Percentiles rank a stretch among this genome's conserved stretches.
Conservation (phyloP, 2,329 filamentous ascomycete species). For the Hymenoscyphus linearis region DNA sequence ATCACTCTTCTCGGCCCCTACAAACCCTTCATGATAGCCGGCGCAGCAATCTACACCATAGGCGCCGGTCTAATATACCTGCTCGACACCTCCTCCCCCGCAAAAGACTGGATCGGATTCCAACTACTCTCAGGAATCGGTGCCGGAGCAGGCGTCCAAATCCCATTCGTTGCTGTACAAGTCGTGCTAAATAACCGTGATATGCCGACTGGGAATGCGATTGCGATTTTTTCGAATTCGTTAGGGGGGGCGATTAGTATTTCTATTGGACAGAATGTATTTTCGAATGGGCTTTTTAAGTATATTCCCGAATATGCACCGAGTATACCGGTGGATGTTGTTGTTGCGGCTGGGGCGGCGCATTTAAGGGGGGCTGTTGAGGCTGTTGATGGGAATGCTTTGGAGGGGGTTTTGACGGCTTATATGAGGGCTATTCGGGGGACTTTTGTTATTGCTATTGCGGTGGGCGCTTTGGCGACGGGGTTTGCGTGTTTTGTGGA, state of each 20-base stretch:
- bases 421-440: constrained; percentile 33
- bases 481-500: constrained; percentile 28
- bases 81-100: constrained; percentile 37
- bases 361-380: constrained; percentile 34
- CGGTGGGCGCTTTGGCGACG: constrained; percentile 25
- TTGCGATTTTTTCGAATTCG: constrained; percentile 54
- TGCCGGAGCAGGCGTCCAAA: constrained; percentile 39
- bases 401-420: constrained; percentile 37
- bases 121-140: constrained; percentile 46
- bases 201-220: constrained; percentile 49
- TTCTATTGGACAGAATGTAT: constrained; percentile 50
- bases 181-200: constrained; percentile 46
- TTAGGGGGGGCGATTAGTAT: constrained; percentile 55
- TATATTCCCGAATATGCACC: constrained; percentile 33
- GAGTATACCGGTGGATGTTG: constrained; percentile 15
- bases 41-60: constrained; percentile 39
- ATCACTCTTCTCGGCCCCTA: constrained; percentile 39
- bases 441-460: constrained; percentile 28
- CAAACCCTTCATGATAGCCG: constrained; percentile 42
- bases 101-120: constrained; percentile 47
- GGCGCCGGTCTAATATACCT: constrained; percentile 40
- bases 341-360: constrained; percentile 41
- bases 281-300: constrained; percentile 28
- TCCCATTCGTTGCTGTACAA: constrained; percentile 47
- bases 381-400: constrained; percentile 19